Evolutionary conservation across 495 filamentous ascomycete species (phyloP), one percentile per base, ranked within the genome.

Genomic region (Achaetomiella virescens): DNA sequence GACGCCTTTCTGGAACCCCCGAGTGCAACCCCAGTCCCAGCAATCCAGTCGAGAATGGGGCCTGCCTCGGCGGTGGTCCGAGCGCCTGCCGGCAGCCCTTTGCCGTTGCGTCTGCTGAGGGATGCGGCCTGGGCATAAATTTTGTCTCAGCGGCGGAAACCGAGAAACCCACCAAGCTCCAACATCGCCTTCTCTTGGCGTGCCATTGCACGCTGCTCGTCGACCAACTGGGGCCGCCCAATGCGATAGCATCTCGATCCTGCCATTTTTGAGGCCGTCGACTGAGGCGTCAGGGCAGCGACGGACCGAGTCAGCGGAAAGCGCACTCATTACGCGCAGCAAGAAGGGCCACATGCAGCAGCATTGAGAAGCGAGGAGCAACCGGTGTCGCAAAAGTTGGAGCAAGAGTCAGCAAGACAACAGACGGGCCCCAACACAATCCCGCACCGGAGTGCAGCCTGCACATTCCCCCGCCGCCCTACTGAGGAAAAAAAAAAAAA

Each of bases 121-220:
- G 48, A 24, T 47, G 51, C 51, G 51, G 44, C 3, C 18, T 36
- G 24, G 8, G 3, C 36, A 59, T 67, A 67, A 65, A 63, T 65
- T 65, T 65, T 65, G 60, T 63, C 50, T 31, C 36, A 31, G 43
- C 42, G 36, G 59, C 59, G 56, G 59, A 58, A 61, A 56, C 54
- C 3, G 38, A 17, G 47, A 59, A 60, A 54, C 45, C 53, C 43
- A 57, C 50, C 50, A 54, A 37, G 52, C 41, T 41, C 53, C 24
- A 50, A 51, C 50, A 55, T 57, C 57, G 45, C 48, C 53, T 41
- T 52, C 35, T 48, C 55, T 57, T 49, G 50, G 54, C 61, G 45
- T 56, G 27, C 24, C 40, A 29, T 57, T 61, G 52, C 59, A 40
- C 52, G 17, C n/a, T 52, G 25, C 49, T 51, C 43, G 20, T 41